These are phyloP conservation scores for Rubia tinctorum DNA, from an alignment of 305 asterid species.

Conservation along the genomic window DNA sequence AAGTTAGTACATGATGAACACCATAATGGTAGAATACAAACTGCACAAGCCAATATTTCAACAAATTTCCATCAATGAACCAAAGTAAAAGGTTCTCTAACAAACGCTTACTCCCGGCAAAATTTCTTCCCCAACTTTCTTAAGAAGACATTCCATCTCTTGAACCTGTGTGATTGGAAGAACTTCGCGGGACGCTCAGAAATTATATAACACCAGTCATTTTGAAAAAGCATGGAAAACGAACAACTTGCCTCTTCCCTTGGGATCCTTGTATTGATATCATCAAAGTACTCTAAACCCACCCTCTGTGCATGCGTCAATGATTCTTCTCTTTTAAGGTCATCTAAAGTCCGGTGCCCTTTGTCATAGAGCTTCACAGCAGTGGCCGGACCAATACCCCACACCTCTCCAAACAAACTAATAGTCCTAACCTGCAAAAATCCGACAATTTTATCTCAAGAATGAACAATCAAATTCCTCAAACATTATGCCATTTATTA, in stretches of 20 bases:
- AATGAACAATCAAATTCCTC: background rate
- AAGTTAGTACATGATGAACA: slow-evolving; percentile 16
- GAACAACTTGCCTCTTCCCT: slow-evolving; percentile 61
- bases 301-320: slow-evolving; percentile 71
- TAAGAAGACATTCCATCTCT: slow-evolving; percentile 77
- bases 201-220: background rate
- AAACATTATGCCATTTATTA: background rate
- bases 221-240: background rate
- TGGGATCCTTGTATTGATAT: slow-evolving; percentile 84
- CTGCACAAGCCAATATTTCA: background rate
- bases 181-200: background rate
- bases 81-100: background rate
- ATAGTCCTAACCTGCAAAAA: slow-evolving; percentile 64
- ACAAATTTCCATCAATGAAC: background rate
- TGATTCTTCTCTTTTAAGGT: slow-evolving; percentile 66
- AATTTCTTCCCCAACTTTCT: slow-evolving; percentile 73
- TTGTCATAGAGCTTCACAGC: slow-evolving; percentile 87
- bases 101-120: slow-evolving; percentile 67
- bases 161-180: slow-evolving; percentile 47
- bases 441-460: background rate
- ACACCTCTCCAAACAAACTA: slow-evolving; percentile 93
- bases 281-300: slow-evolving; percentile 82
- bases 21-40: background rate
- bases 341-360: slow-evolving; percentile 82
- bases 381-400: slow-evolving; percentile 97